These are phyloP conservation scores for Lachnellula willkommii DNA, from an alignment of 2,329 filamentous ascomycete species.

Conservation along the genomic window DNA sequence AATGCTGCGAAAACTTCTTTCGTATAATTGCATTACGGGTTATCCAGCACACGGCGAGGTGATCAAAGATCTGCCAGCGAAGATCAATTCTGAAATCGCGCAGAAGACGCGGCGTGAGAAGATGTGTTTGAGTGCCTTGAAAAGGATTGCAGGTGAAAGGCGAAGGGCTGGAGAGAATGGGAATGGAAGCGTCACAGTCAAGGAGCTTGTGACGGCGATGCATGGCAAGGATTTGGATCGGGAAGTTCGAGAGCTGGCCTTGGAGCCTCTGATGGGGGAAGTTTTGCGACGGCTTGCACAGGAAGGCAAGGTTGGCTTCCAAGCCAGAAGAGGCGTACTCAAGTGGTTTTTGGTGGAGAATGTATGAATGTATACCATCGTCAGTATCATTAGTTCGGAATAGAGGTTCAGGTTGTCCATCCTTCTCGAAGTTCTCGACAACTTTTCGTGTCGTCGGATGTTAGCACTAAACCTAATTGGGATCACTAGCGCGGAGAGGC, in stretches of 20 bases:
- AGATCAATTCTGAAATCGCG: conserved; percentile 35
- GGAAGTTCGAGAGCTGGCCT: conserved; percentile 32
- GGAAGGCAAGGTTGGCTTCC: conserved; percentile 39
- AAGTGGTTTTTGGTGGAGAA: conserved; percentile 33
- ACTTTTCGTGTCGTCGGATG: too few species aligned
- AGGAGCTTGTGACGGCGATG: conserved; percentile 39
- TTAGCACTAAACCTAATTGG: too few species aligned
- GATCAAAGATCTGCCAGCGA: conserved; percentile 35
- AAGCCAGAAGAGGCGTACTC: conserved; percentile 33
- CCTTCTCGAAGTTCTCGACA: too few species aligned
- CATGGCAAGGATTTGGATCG: conserved; percentile 37
- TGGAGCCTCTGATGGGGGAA: conserved; percentile 42
- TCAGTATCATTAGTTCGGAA: too few species aligned
- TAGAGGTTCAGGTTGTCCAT: too few species aligned
- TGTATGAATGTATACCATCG: too few species aligned
- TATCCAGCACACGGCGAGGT: conserved; percentile 43
- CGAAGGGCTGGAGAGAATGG: conserved; percentile 5
- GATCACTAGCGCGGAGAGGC: too few species aligned
- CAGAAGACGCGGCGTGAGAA: conserved; percentile 37
- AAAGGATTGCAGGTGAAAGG: conserved; percentile 9
- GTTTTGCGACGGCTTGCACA: conserved; percentile 40
- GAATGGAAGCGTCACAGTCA: conserved; percentile 35
- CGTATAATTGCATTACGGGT: conserved; percentile 33
- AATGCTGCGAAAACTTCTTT: conserved; percentile 48
- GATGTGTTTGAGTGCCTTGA: conserved; percentile 35